Base-by-base conservation (phyloP, 2,329 filamentous ascomycete species). In the Raffaelea albimanens region DNA sequence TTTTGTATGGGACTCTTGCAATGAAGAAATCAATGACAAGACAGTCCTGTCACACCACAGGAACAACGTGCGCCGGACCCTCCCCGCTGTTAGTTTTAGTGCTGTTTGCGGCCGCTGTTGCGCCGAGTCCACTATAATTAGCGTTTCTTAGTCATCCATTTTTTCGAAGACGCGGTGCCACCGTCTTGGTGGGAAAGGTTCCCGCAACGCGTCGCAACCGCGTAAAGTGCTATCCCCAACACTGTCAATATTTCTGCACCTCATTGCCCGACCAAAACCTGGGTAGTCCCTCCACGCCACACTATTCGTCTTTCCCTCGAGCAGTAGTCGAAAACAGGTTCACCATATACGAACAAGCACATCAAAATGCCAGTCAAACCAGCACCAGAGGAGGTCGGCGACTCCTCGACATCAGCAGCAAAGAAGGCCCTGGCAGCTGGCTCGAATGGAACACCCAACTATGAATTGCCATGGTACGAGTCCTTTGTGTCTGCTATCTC, bases 381-480 rank as follows among this genome's bases (percentile, higher is more conserved):
- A 50, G 75, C 73, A 56, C 54, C 63, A 38, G 72, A 75, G 58
- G 68, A 76, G 55, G 67, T 58, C 53, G 79, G 79, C 62, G 79
- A 83, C 57, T 81, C 80, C 4, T 82, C 79, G 16, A 78, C 67
- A 5, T 69, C 78, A 38, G 77, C 53, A 20, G 68, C 73, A 41
- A 83, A 80, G 58, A 75, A 76, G 55, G 72, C 70, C 2, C 58
- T 79, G 40, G 70, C 70, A 19, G 63, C 71, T 5, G 69, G 68
- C 21, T 62, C 73, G 4, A 78, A 72, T 55, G 74, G 71, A 43
- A 66, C 67, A 19, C 53, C 70, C 10, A 78, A 70, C 55, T 90
- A 89, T 57, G 87, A 93, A 64, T 71, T 93, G 48, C 87, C 87
- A 67, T 93, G 86, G 85, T 88, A 70, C 50, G 61, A 48, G 63